Conservation (phyloP, 495 filamentous ascomycete genomes). For the Letharia columbiana region DNA sequence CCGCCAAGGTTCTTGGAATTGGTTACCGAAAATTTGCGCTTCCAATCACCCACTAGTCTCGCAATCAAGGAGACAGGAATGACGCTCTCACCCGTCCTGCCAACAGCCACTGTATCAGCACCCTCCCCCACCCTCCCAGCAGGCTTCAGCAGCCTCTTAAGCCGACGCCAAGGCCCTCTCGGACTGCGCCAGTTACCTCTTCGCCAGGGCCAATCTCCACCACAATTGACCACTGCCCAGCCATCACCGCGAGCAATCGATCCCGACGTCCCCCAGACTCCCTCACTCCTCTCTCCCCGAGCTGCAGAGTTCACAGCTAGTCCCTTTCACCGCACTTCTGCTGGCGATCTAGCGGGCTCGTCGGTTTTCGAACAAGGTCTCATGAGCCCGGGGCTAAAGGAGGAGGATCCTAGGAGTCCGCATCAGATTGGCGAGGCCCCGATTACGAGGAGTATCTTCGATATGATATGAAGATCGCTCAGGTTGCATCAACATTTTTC, state of each 20-base stretch:
- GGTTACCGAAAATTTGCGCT: background rate
- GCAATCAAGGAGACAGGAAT: constrained; percentile 1
- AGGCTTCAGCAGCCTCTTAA: constrained; percentile 25
- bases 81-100: constrained; percentile 2
- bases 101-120: constrained; percentile 4
- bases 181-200: constrained; percentile 17
- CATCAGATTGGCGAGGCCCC: constrained; percentile 38
- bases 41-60: background rate
- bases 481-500: background rate
- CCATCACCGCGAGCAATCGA: constrained; percentile 20
- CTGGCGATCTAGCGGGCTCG: constrained; percentile 32
- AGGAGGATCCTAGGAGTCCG: constrained; percentile 43
- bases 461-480: constrained; percentile 30
- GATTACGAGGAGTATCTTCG: constrained; percentile 48
- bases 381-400: constrained; percentile 25
- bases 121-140: constrained; percentile 18
- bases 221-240: constrained; percentile 7
- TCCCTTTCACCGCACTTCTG: constrained; percentile 30
- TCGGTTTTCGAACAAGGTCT: constrained; percentile 30
- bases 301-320: constrained; percentile 41
- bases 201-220: constrained; percentile 6
- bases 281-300: constrained; percentile 42
- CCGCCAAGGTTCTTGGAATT: background rate
- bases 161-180: constrained; percentile 20
- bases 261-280: constrained; percentile 32